phyloP scores from a whole-genome alignment of 1,139 yeast genomes.

The Pichia sp. region DNA sequence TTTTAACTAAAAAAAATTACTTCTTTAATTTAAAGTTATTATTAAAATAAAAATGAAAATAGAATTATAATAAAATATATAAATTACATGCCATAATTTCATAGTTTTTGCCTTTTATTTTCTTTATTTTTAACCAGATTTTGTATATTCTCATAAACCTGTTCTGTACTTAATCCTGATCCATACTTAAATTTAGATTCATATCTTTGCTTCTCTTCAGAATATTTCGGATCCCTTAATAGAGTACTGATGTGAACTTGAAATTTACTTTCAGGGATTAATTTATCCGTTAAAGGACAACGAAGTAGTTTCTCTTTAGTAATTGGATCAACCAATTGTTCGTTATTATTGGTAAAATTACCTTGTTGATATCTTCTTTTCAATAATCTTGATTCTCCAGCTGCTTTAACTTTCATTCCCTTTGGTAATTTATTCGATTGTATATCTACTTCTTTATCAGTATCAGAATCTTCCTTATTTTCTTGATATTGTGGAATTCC shows the following conservation, averaged over 20 bases:
- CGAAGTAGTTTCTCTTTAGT: conserved; percentile 40
- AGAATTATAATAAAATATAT: too few relatives aligned
- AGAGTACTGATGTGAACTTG: conserved; percentile 69
- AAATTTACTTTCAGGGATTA: conserved; percentile 65
- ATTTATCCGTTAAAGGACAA: conserved; percentile 70
- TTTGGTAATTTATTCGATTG: conserved; percentile 30
- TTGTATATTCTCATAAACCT: conserved; percentile 72
- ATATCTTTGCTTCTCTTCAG: conserved; percentile 59
- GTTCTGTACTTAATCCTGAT: conserved; percentile 57
- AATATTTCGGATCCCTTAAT: conserved; percentile 72
- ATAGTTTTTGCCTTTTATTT: conserved; percentile 1
- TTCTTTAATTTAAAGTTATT: not conserved
- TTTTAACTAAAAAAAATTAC: not conserved
- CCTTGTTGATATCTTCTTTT: conserved; percentile 15
- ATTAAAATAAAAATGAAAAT: too few relatives aligned
- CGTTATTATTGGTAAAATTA: not conserved
- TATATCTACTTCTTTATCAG: not conserved
- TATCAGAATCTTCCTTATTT: not conserved
- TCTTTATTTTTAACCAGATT: conserved; percentile 37
- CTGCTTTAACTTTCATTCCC: conserved; percentile 61
- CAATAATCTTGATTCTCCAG: conserved; percentile 58
- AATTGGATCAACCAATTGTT: conserved; percentile 11
- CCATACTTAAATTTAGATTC: conserved; percentile 50
- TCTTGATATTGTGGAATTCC: conserved; percentile 9
- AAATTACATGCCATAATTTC: not conserved